Evolutionary conservation across 768 basidiomycete species (phyloP).

Genomic region (Mrakia gelida): DNA sequence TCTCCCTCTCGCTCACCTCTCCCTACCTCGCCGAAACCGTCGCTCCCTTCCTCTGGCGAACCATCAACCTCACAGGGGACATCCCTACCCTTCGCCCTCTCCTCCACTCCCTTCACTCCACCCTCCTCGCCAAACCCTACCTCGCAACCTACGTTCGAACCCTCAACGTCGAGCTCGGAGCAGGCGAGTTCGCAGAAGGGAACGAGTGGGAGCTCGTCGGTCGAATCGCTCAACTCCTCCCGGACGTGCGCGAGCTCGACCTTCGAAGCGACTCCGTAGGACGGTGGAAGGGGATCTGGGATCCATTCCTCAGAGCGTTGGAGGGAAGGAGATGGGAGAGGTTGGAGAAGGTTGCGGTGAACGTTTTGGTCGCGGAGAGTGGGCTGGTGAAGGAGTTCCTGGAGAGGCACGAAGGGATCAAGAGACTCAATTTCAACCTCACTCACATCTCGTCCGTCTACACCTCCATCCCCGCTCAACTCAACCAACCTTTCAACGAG

Average conservation of each 20-base stretch:
- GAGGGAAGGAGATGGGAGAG: not conserved
- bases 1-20: conserved; percentile 4
- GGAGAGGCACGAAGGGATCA: not conserved
- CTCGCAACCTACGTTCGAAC: not conserved
- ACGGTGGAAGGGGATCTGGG: not conserved
- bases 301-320: not conserved
- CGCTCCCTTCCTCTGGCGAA: conserved; percentile 2
- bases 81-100: not conserved
- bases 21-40: not conserved
- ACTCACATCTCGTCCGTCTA: not conserved
- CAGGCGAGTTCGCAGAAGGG: not conserved
- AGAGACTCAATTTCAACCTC: not conserved
- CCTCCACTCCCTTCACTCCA: not conserved
- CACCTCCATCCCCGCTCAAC: not conserved
- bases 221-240: not conserved
- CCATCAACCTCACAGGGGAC: not conserved
- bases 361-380: not conserved
- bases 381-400: not conserved
- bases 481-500: not conserved
- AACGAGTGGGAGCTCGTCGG: not conserved
- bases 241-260: not conserved
- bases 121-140: conserved; percentile 2
- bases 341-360: not conserved
- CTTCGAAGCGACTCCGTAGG: not conserved
- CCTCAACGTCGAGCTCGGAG: conserved; percentile 8